Base-by-base conservation (phyloP, 495 filamentous ascomycete genomes). In the Daldinia bambusicola region DNA sequence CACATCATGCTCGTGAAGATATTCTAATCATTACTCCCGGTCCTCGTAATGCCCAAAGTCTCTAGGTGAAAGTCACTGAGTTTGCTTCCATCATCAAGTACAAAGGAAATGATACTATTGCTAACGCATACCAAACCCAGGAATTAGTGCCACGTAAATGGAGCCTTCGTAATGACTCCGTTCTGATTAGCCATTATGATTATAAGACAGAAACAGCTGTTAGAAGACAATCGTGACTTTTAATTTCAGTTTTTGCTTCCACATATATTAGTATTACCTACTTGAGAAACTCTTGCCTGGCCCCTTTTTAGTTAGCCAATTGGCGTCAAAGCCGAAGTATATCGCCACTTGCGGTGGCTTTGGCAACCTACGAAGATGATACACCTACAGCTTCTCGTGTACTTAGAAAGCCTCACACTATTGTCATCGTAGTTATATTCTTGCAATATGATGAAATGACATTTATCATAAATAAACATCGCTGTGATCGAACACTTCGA, bases 251-350 rank as follows among this genome's bases (percentile, higher is more conserved):
- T 26, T 26, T 26, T 26, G n/a, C n/a, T 26, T 26, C 26, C 3
- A 1, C 26, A 26, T 26, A 26, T 26, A 3, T 26, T 26, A 22
- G 36, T 30, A 30, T 58, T 32, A 31, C 31, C 52, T 7, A 41
- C 62, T 30, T 51, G 55, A 10, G 55, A 13, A 26, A 16, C 14
- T 43, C 52, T 36, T 6, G 38, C 31, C 18, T 18, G 58, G 51
- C 61, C 57, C 13, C 51, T 16, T 32, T 32, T 63, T 63, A 51
- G 43, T 52, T 51, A 34, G 57, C 52, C 43, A 69, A 60, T 51
- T 57, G 31, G 53, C 34, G 31, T 50, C 8, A 20, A 20, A 6
- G 57, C 55, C 26, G 14, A 36, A 51, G 30, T 57, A 69, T 13
- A 20, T 4, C 63, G n/a, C 31, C 51, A 69, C 10, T 57, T 16